phyloP scores from a whole-genome alignment of 208 protist species.

The Leishmania tarentolae region DNA sequence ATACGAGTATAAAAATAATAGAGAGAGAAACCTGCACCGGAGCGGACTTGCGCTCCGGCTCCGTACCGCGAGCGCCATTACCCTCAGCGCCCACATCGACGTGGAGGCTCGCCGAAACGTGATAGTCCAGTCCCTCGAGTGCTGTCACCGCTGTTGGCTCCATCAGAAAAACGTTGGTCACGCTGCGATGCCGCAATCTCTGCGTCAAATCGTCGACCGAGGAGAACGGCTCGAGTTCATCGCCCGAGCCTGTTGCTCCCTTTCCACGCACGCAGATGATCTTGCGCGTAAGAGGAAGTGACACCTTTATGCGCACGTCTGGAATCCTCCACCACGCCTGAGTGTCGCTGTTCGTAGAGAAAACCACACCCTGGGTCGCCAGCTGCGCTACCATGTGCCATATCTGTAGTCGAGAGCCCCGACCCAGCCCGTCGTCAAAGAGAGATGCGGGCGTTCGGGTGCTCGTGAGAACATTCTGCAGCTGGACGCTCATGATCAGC shows the following conservation, averaged over 20 bases:
- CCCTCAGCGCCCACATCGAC: constrained; percentile 11
- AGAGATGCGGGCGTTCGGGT: constrained; percentile 16
- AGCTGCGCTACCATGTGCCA: constrained; percentile 16
- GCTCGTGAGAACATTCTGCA: constrained; percentile 17
- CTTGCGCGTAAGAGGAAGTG: constrained; percentile 18
- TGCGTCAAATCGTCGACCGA: background rate
- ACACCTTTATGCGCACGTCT: background rate
- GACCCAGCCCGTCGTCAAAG: constrained; percentile 9
- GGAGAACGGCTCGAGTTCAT: background rate
- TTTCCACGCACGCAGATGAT: constrained; percentile 23
- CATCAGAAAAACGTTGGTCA: constrained; percentile 17
- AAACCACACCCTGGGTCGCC: constrained; percentile 1
- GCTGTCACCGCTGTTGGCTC: constrained; percentile 18
- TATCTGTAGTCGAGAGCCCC: constrained; percentile 22
- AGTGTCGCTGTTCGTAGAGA: constrained; percentile 4
- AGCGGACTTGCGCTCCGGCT: background rate
- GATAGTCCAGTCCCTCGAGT: constrained; percentile 22
- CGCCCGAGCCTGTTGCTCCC: constrained; percentile 1
- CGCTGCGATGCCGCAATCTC: background rate
- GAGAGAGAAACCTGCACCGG: background rate
- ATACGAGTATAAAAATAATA: background rate
- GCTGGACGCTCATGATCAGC: constrained; percentile 8
- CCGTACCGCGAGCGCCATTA: background rate
- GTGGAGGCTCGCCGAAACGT: constrained; percentile 13
- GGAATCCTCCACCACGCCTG: constrained; percentile 14